phyloP scores from a whole-genome alignment of 1,284 basidiomycete species.

The Phellopilus nigrolimitatus region DNA sequence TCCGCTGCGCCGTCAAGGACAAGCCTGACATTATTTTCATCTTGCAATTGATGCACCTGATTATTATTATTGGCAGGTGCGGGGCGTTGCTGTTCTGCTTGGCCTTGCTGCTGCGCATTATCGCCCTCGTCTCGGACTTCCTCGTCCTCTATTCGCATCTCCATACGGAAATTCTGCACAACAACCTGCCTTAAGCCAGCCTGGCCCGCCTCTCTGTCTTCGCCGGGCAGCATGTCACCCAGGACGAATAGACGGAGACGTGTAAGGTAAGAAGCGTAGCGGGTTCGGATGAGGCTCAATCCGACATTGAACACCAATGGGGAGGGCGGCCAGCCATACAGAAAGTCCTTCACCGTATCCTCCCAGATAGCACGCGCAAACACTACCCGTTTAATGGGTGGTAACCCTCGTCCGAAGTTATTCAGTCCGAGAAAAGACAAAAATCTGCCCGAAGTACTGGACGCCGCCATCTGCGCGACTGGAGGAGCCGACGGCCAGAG shows the following conservation, averaged over 20 bases:
- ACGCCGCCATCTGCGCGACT: conserved; percentile 24
- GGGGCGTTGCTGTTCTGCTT: neutral
- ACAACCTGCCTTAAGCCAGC: conserved; percentile 29
- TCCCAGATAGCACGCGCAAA: conserved; percentile 24
- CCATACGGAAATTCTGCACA: conserved; percentile 25
- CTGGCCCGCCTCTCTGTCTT: conserved; percentile 11
- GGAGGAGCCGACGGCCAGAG: conserved; percentile 58
- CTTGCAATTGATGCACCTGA: conserved; percentile 3
- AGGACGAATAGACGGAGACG: conserved; percentile 45
- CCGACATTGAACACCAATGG: conserved; percentile 50
- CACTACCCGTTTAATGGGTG: neutral
- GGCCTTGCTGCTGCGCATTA: neutral
- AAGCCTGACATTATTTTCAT: conserved; percentile 16
- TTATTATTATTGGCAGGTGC: conserved; percentile 3
- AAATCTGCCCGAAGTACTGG: neutral
- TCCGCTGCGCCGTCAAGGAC: conserved; percentile 11
- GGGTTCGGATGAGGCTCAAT: conserved; percentile 41
- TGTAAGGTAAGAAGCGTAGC: conserved; percentile 41
- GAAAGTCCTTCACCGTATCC: conserved; percentile 16
- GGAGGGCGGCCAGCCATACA: conserved; percentile 54
- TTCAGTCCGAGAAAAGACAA: conserved; percentile 3
- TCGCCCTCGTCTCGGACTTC: neutral
- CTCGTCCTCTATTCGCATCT: conserved; percentile 5
- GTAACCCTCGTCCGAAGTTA: neutral
- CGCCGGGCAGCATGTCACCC: conserved; percentile 28